Base-by-base conservation (phyloP, 1,139 yeast species). In the Yamadazyma mexicana region DNA sequence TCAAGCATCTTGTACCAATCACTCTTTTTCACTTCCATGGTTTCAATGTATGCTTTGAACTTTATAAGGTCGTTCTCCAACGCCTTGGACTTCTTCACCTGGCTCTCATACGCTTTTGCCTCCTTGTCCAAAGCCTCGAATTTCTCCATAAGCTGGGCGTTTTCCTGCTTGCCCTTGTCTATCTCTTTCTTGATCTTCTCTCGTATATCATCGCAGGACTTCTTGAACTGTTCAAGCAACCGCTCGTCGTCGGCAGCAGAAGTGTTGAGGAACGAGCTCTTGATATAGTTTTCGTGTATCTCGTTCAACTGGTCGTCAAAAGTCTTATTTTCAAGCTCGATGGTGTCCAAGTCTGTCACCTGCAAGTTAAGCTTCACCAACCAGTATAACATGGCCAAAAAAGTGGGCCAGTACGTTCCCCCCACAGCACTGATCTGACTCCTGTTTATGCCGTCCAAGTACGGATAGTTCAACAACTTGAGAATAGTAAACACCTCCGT, bases 351-450 rank as follows among this genome's bases (percentile, higher is more conserved):
- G 38, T 58, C 63, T 44, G 71, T 79, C 48, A 75, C 61, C 38
- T 77, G 69, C 23, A 68, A 64, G 49, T 75, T 78, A 28, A 83
- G 64, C 51, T 77, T 77, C 10, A 85, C 81, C 36, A 87, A 57
- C 96, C 96, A 87, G 58, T 83, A 81, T 26, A 88, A 66, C 75
- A 89, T 79, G 1, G 94, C 96, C 38, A 89, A 62, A 52, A 87
- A 85, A 17, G 78, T 76, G 14, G 88, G 91, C 97, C 97, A 88
- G 52, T 83, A 83, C 43, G 84, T 84, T 1, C 96, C 95, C 2
- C 96, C 96, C 6, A 88, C 96, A 0, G 96, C 96, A 35, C 91
- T 81, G 25, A 89, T 81, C 56, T 87, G 95, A 1, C 92, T 83
- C 53, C 89, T 79, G 58, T 83, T 86, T 33, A 89, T 81, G 0